Evolutionary conservation across 148 eudicot species (phyloP).

Genomic region (Mesembryanthemum crystallinum): DNA sequence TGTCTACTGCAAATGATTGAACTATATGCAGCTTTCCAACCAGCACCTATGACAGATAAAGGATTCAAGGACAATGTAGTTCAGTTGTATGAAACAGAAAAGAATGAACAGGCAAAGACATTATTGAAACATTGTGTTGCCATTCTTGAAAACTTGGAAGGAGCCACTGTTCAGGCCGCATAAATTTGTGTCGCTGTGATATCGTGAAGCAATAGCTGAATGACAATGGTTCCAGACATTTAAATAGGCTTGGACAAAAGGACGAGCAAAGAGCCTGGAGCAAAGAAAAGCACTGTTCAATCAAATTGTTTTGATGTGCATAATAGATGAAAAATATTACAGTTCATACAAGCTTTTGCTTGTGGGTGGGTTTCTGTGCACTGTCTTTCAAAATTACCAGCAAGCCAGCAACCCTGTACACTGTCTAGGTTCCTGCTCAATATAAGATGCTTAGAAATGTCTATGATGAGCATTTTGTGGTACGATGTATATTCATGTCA

Average conservation of each 20-base stretch:
- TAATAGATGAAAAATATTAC: not conserved
- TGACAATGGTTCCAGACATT: not conserved
- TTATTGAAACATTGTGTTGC: slow-evolving; percentile 56
- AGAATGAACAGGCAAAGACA: slow-evolving; percentile 79
- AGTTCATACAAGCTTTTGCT: not conserved
- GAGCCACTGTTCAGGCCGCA: not conserved
- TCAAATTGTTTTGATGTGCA: not conserved
- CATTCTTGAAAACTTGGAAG: slow-evolving; percentile 46
- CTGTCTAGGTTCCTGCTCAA: not conserved
- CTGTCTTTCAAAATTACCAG: too few species aligned
- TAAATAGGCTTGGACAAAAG: not conserved
- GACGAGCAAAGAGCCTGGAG: not conserved
- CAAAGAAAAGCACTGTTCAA: not conserved
- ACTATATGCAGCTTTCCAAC: slow-evolving; percentile 35
- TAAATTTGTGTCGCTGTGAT: not conserved
- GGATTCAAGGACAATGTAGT: slow-evolving; percentile 54
- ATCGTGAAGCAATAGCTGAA: not conserved
- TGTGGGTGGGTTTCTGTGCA: too few species aligned
- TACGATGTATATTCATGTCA: too few species aligned
- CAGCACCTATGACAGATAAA: slow-evolving; percentile 33
- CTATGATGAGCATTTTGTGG: not conserved
- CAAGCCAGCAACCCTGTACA: too few species aligned
- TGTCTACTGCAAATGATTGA: slow-evolving; percentile 63
- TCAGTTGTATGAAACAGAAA: slow-evolving; percentile 54
- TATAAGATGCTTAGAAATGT: not conserved